These are phyloP conservation scores for Cyclotella choctawhatcheeana DNA, from an alignment of 108 stramenopile species.

Conservation along the genomic window DNA sequence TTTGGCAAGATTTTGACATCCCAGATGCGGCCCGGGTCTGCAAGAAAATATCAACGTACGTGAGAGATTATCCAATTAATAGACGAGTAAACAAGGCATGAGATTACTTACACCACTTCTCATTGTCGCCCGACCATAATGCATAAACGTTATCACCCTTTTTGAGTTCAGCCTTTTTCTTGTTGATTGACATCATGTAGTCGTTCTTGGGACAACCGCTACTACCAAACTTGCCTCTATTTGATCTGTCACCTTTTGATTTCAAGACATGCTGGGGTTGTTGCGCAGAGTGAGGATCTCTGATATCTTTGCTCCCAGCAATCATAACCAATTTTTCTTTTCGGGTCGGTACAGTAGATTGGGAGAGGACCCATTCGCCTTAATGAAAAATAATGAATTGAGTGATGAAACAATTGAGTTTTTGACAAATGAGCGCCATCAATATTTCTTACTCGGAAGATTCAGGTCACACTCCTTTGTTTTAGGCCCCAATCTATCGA, in stretches of 20 bases:
- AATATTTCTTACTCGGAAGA: not conserved
- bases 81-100: too few relatives aligned
- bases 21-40: constrained; percentile 23
- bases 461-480: constrained; percentile 5
- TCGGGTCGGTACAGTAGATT: not conserved
- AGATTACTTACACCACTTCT: constrained; percentile 14
- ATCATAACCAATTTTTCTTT: not conserved
- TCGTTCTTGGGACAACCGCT: too few relatives aligned
- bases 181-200: too few relatives aligned
- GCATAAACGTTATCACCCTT: constrained; percentile 19
- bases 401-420: not conserved
- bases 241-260: too few relatives aligned
- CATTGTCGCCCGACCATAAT: not conserved
- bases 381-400: not conserved
- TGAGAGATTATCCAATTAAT: too few relatives aligned
- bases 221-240: too few relatives aligned
- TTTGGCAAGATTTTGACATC: constrained; percentile 1
- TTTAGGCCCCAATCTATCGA: not conserved
- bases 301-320: not conserved
- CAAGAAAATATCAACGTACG: too few relatives aligned
- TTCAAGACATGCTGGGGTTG: too few relatives aligned
- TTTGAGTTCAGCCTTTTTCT: constrained; percentile 1
- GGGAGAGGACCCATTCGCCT: not conserved
- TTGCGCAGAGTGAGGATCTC: too few relatives aligned
- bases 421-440: too few relatives aligned